Percentiles rank a stretch among this genome's conserved stretches.
Evolutionary conservation across 768 basidiomycete species (phyloP).

Genomic region (Suillus luteus): DNA sequence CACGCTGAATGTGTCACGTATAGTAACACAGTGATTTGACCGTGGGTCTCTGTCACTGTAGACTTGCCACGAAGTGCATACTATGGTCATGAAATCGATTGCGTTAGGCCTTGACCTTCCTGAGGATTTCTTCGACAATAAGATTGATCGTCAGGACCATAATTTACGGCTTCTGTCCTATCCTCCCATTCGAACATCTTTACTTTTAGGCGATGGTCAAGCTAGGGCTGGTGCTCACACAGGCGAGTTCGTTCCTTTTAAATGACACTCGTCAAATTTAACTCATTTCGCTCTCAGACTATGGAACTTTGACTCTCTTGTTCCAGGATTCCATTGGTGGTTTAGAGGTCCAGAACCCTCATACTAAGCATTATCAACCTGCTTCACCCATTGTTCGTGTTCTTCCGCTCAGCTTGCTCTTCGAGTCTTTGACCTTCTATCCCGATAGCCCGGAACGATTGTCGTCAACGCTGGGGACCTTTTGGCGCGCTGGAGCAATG

Average conservation of each 20-base stretch:
- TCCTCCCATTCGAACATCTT: constrained; percentile 64
- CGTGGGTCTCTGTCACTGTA: constrained; percentile 30
- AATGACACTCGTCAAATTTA: not conserved
- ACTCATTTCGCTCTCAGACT: constrained; percentile 46
- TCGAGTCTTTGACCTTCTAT: constrained; percentile 5
- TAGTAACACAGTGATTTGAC: not conserved
- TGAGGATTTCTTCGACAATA: constrained; percentile 74
- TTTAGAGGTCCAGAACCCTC: constrained; percentile 79
- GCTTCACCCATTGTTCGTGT: constrained; percentile 72
- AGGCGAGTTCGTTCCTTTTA: constrained; percentile 38
- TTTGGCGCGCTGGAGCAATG: constrained; percentile 82
- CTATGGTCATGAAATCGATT: constrained; percentile 80
- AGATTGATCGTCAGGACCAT: constrained; percentile 76
- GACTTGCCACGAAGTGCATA: constrained; percentile 78
- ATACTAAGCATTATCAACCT: constrained; percentile 68
- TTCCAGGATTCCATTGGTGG: constrained; percentile 87
- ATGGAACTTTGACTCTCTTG: constrained; percentile 78
- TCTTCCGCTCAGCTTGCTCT: not conserved
- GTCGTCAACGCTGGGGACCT: constrained; percentile 85
- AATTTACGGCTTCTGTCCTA: constrained; percentile 82
- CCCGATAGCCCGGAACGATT: constrained; percentile 68
- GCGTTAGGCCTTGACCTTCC: constrained; percentile 76
- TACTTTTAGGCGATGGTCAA: constrained; percentile 65
- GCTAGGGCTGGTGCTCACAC: constrained; percentile 85
- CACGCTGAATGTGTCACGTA: not conserved